phyloP scores from a whole-genome alignment of 2,329 filamentous ascomycete species.

The Trichoderma sp. region DNA sequence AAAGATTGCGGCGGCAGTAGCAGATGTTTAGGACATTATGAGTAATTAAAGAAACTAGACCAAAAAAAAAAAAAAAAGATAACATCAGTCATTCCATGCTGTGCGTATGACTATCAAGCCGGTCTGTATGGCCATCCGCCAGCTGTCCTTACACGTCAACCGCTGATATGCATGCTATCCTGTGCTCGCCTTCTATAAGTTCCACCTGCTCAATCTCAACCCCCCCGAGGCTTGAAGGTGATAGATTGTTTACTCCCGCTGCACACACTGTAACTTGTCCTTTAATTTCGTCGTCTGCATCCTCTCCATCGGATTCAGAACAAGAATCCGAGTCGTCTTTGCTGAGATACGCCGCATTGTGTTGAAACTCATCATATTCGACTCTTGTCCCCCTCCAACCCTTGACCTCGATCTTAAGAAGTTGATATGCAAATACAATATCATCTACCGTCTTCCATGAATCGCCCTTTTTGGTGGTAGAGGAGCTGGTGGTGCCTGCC shows the following conservation, averaged over 20 bases:
- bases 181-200: background rate
- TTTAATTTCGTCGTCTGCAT: background rate
- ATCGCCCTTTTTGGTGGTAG: background rate
- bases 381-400: slow-evolving; percentile 2
- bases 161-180: background rate
- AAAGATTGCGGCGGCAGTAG: background rate
- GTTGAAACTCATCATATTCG: slow-evolving; percentile 3
- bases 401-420: slow-evolving; percentile 14
- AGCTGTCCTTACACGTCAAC: background rate
- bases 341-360: slow-evolving; percentile 9
- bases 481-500: background rate
- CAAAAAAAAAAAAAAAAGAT: background rate
- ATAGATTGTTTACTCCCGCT: background rate
- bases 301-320: background rate
- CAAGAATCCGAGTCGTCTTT: background rate
- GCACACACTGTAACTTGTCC: background rate
- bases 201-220: background rate
- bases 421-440: slow-evolving; percentile 6
- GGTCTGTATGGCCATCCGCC: background rate
- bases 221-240: background rate
- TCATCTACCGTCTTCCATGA: background rate
- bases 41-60: background rate
- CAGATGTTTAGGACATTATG: background rate
- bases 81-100: background rate
- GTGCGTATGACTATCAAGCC: background rate